Conservation (phyloP, 179 eudicot species). For the Camellia oleifera region DNA sequence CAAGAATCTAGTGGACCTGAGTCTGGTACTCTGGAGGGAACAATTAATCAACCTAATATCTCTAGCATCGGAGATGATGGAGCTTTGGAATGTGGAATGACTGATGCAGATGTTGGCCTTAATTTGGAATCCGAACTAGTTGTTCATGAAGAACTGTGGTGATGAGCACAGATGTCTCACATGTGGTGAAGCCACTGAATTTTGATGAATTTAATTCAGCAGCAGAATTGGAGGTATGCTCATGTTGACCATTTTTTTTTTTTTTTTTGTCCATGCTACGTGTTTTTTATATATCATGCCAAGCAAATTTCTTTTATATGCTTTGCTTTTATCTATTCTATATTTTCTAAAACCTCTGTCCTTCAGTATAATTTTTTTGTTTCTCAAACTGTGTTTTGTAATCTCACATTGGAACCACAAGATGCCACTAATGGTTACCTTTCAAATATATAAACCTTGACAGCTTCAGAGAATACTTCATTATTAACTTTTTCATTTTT, state of each 20-base stretch:
- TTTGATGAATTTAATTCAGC: slow-evolving; percentile 58
- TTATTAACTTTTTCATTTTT: background rate
- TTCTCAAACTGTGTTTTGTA: too few species aligned
- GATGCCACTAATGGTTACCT: background rate
- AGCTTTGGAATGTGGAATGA: slow-evolving; percentile 11
- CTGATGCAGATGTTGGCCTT: slow-evolving; percentile 19
- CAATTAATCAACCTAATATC: slow-evolving; percentile 12
- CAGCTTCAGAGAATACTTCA: background rate
- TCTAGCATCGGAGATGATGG: slow-evolving; percentile 23
- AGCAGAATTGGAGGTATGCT: slow-evolving; percentile 70
- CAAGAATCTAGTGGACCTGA: slow-evolving; percentile 11
- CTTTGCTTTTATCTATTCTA: slow-evolving; percentile 1
- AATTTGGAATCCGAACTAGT: slow-evolving; percentile 18
- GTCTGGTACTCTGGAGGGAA: slow-evolving; percentile 4
- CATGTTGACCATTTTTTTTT: background rate
- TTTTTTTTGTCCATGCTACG: background rate
- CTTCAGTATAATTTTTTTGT: background rate
- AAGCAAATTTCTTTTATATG: background rate
- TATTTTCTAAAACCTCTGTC: background rate
- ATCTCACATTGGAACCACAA: background rate
- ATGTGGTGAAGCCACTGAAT: slow-evolving; percentile 49
- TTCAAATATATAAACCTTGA: background rate
- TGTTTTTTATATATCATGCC: background rate
- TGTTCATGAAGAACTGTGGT: slow-evolving; percentile 27
- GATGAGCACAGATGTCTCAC: slow-evolving; percentile 22